These are phyloP conservation scores for Combretum micranthum DNA, from an alignment of 345 rosid species.

Conservation along the genomic window DNA sequence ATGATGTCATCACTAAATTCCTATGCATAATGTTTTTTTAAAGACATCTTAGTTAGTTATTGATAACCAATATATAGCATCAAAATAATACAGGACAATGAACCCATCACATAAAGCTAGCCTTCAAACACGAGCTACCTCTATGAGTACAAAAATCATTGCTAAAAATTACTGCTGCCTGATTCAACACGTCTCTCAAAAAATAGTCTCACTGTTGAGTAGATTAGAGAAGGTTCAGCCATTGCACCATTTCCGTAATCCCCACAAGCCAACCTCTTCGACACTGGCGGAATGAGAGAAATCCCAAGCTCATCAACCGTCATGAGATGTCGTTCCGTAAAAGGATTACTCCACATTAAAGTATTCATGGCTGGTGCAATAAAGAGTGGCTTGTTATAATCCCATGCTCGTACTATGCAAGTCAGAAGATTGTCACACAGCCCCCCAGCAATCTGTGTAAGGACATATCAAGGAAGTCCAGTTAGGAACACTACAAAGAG, in stretches of 20 bases:
- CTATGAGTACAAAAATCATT: background rate
- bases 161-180: slow-evolving; percentile 12
- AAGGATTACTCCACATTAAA: slow-evolving; percentile 90
- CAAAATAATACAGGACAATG: no score
- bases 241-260: slow-evolving; percentile 87
- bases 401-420: slow-evolving; percentile 91
- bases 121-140: no score
- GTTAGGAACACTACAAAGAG: no score
- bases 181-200: slow-evolving; percentile 47
- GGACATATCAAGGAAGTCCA: background rate
- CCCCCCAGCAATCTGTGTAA: slow-evolving; percentile 83
- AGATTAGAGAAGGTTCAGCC: slow-evolving; percentile 82
- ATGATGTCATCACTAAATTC: no score
- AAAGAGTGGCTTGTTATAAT: slow-evolving; percentile 68
- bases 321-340: slow-evolving; percentile 80
- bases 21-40: no score
- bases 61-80: no score
- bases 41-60: no score
- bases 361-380: slow-evolving; percentile 91
- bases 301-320: slow-evolving; percentile 81
- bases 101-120: no score
- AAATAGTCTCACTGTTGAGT: slow-evolving; percentile 69
- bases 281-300: slow-evolving; percentile 72
- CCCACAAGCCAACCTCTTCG: slow-evolving; percentile 83
- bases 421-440: slow-evolving; percentile 85